A percentile compares a stretch with the other conserved stretches of the same genome.
These are phyloP conservation scores for Xylariales sp. DNA, from an alignment of 2,329 filamentous ascomycete species.

Conservation along the genomic window DNA sequence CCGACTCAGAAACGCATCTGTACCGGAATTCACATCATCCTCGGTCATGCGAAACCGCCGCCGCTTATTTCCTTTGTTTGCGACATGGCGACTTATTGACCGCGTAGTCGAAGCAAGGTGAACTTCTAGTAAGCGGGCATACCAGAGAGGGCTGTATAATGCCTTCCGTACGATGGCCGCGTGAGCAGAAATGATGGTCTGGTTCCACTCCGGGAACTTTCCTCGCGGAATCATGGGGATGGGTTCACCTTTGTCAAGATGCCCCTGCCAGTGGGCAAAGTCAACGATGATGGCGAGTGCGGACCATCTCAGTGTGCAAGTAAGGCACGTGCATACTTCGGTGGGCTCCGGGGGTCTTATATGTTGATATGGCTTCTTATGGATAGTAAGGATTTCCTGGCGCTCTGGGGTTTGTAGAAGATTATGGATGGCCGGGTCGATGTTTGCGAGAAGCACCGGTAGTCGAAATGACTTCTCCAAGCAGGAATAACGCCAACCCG, in stretches of 20 bases:
- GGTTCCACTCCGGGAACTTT: conserved; percentile 61
- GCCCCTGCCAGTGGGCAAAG: conserved; percentile 65
- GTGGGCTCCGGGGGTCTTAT: conserved; percentile 58
- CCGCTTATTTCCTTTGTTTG: conserved; percentile 61
- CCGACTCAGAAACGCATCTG: conserved; percentile 63
- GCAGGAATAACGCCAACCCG: conserved; percentile 60
- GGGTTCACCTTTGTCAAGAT: conserved; percentile 62
- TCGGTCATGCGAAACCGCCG: conserved; percentile 59
- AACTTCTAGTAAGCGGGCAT: conserved; percentile 61
- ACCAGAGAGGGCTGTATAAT: conserved; percentile 59
- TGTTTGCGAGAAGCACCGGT: conserved; percentile 57
- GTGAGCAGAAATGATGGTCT: conserved; percentile 56
- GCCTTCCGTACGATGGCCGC: conserved; percentile 59
- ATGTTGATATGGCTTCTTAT: conserved; percentile 65
- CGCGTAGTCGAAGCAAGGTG: conserved; percentile 60
- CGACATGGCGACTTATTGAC: conserved; percentile 59
- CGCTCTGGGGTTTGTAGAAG: conserved; percentile 53
- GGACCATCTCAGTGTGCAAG: conserved; percentile 68
- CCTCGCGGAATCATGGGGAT: conserved; percentile 65
- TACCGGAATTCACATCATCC: conserved; percentile 58
- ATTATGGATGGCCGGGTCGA: conserved; percentile 42
- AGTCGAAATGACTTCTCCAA: conserved; percentile 63
- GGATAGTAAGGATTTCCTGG: conserved; percentile 57
- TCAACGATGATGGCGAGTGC: conserved; percentile 65
- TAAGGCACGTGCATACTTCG: conserved; percentile 67